Evolutionary conservation across 2,329 filamentous ascomycete species (phyloP).

Genomic region (Orbilia quercus): DNA sequence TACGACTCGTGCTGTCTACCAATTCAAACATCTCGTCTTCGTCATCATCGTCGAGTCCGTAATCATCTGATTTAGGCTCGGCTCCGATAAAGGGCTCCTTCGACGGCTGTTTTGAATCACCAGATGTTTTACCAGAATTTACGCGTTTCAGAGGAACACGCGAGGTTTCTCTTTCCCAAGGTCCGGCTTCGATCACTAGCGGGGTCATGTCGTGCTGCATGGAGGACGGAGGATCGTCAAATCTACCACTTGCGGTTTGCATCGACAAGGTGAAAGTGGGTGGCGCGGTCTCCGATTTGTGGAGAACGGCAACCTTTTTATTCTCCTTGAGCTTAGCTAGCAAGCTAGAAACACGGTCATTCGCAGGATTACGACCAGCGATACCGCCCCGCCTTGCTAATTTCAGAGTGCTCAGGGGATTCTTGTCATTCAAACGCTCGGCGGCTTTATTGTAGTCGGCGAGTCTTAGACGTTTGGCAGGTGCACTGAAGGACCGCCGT

Average conservation of each 20-base stretch:
- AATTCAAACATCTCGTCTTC: slow-evolving; percentile 52
- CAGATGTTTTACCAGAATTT: slow-evolving; percentile 37
- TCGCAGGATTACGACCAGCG: slow-evolving; percentile 31
- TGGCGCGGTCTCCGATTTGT: slow-evolving; percentile 38
- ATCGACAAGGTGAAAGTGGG: slow-evolving; percentile 20
- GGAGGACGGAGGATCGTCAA: slow-evolving; percentile 34
- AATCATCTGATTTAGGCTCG: slow-evolving; percentile 63
- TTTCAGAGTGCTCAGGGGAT: slow-evolving; percentile 72
- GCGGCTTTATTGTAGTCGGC: slow-evolving; percentile 6
- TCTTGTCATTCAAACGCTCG: slow-evolving; percentile 65
- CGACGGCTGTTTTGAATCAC: slow-evolving; percentile 50
- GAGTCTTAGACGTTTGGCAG: slow-evolving; percentile 45
- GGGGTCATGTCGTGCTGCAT: slow-evolving; percentile 32
- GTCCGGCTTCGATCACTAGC: slow-evolving; percentile 33
- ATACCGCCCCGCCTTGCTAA: slow-evolving; percentile 34
- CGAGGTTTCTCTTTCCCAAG: slow-evolving; percentile 37
- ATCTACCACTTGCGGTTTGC: slow-evolving; percentile 5
- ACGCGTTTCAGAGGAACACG: slow-evolving; percentile 7
- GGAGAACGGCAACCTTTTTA: slow-evolving; percentile 36
- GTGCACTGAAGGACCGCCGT: slow-evolving; percentile 58
- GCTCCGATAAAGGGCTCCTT: slow-evolving; percentile 67
- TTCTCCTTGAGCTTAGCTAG: slow-evolving; percentile 60
- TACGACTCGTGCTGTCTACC: slow-evolving; percentile 27
- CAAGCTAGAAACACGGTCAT: slow-evolving; percentile 50
- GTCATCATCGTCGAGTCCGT: slow-evolving; percentile 69